A percentile compares a stretch with the other conserved stretches of the same genome.
Conservation (phyloP, 2,329 filamentous ascomycete species). For the Trematosphaeria pertusa region DNA sequence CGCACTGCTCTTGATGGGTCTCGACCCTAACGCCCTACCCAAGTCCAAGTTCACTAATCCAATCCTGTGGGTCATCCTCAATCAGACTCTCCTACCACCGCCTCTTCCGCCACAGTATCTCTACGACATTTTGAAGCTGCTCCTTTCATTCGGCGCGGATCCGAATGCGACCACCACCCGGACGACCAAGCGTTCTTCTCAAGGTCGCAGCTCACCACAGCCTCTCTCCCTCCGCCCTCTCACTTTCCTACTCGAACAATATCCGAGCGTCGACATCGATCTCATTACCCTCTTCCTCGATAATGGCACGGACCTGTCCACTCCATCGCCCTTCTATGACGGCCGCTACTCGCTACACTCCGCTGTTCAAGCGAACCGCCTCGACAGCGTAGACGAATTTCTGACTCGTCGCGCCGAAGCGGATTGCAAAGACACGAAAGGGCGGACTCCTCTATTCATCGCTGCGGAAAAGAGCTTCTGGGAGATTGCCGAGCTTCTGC, state of each 20-base stretch:
- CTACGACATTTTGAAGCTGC: slow-evolving; percentile 23
- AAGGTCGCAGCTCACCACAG: slow-evolving; percentile 12
- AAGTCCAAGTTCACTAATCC: slow-evolving; percentile 21
- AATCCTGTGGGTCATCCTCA: slow-evolving; percentile 33
- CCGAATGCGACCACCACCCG: slow-evolving; percentile 25
- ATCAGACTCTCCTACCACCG: slow-evolving; percentile 21
- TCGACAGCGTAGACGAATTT: slow-evolving; percentile 34
- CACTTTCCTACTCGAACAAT: slow-evolving; percentile 32
- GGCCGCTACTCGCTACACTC: slow-evolving; percentile 37
- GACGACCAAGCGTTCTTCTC: slow-evolving; percentile 16
- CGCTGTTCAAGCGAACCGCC: slow-evolving; percentile 29
- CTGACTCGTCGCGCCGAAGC: slow-evolving; percentile 23
- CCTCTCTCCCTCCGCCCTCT: slow-evolving; percentile 27
- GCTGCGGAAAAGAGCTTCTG: slow-evolving; percentile 27
- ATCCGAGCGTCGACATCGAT: slow-evolving; percentile 27
- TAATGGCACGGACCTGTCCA: slow-evolving; percentile 25
- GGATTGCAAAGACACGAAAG: slow-evolving; percentile 22
- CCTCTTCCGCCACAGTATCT: slow-evolving; percentile 25
- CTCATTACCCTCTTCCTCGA: slow-evolving; percentile 29
- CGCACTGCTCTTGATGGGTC: slow-evolving; percentile 32
- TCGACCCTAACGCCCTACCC: slow-evolving; percentile 29
- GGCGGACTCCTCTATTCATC: slow-evolving; percentile 30
- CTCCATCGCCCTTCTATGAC: slow-evolving; percentile 29
- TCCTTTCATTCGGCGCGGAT: slow-evolving; percentile 25
- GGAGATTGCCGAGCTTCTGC: slow-evolving; percentile 28